Percentiles rank a stretch among this genome's conserved stretches.
phyloP scores from a whole-genome alignment of 306 rosid genomes.

The Alnus glutinosa region DNA sequence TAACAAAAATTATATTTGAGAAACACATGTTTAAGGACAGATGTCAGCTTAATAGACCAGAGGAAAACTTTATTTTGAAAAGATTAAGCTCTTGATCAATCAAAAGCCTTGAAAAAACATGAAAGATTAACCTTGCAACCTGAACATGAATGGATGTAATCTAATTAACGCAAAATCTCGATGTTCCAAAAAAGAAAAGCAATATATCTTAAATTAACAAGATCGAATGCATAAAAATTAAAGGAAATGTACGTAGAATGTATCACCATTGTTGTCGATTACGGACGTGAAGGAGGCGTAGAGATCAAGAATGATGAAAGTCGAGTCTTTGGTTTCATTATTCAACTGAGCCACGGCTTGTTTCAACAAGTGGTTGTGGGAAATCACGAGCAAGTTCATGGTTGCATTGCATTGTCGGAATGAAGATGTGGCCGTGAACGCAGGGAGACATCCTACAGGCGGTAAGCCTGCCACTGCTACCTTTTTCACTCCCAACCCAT shows the following conservation, averaged over 20 bases:
- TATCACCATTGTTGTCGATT: slow-evolving; percentile 36
- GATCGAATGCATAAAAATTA: neutral
- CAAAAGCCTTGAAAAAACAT: too few species aligned
- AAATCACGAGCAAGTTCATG: neutral
- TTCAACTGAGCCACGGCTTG: slow-evolving; percentile 29
- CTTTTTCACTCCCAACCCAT: slow-evolving; percentile 42
- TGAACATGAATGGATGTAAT: neutral
- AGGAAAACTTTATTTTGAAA: too few species aligned
- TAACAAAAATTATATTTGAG: too few species aligned
- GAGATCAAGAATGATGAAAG: slow-evolving; percentile 31
- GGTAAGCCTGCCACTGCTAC: slow-evolving; percentile 24
- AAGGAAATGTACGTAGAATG: neutral
- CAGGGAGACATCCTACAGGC: slow-evolving; percentile 48
- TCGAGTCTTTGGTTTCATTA: slow-evolving; percentile 19
- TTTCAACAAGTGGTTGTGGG: slow-evolving; percentile 37
- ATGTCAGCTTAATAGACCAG: too few species aligned
- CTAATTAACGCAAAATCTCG: neutral
- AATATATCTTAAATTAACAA: neutral
- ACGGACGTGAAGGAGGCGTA: slow-evolving; percentile 49
- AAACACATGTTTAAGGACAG: too few species aligned
- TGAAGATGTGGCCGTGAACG: slow-evolving; percentile 14
- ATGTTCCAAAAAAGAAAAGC: neutral
- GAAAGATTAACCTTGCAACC: too few species aligned
- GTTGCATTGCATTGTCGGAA: slow-evolving; percentile 31
- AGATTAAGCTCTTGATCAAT: too few species aligned